A percentile compares a stretch with the other conserved stretches of the same genome.
phyloP scores from a whole-genome alignment of 352 stramenopile species.

The Globisporangium sylvaticum region DNA sequence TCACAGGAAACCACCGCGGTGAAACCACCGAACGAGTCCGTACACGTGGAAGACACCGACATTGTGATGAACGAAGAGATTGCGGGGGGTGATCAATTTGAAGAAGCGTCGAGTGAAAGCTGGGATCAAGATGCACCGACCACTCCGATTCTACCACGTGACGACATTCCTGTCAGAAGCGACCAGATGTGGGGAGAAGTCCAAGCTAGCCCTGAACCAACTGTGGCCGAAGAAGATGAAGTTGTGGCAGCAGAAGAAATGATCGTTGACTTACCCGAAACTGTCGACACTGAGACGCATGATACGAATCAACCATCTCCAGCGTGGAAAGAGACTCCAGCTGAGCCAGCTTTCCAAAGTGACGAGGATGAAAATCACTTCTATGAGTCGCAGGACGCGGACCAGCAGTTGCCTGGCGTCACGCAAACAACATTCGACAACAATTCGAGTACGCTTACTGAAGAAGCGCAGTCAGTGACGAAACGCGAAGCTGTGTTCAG shows the following conservation, averaged over 20 bases:
- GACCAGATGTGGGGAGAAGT: background rate
- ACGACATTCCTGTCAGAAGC: background rate
- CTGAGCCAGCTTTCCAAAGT: background rate
- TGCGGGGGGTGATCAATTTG: background rate
- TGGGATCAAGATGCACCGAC: background rate
- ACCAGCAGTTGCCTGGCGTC: background rate
- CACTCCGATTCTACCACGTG: background rate
- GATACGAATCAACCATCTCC: background rate
- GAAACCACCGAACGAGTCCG: background rate
- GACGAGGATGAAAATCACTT: background rate
- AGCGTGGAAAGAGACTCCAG: background rate
- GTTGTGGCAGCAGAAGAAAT: slow-evolving; percentile 2
- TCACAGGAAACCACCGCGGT: background rate
- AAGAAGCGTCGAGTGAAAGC: slow-evolving; percentile 1
- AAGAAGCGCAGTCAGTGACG: background rate
- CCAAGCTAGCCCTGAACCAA: background rate
- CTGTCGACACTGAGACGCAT: background rate
- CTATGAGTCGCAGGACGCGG: background rate
- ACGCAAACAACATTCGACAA: background rate
- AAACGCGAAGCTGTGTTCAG: background rate
- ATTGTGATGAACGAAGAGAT: background rate
- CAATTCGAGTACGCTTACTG: background rate
- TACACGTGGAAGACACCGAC: background rate
- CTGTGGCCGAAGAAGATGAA: background rate
- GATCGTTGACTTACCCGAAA: background rate